Evolutionary conservation across 2,329 filamentous ascomycete species (phyloP), one percentile per base, ranked within the genome.

Genomic region (Xylaria multiplex): DNA sequence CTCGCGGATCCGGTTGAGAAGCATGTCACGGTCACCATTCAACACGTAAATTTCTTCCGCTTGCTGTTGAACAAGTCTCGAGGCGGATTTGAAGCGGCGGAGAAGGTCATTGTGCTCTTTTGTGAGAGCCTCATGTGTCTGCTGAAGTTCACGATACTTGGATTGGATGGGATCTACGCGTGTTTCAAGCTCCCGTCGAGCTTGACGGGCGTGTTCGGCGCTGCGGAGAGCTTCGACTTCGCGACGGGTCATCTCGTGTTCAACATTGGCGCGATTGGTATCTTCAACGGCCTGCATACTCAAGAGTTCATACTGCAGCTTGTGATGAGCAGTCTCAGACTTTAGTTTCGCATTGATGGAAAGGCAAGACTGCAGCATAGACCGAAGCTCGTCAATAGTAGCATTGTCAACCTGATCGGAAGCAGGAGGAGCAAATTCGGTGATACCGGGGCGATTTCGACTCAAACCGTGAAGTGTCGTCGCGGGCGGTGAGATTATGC

Each of bases 171-270:
- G 83, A 57, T 88, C 85, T 3, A 84, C 81, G 22, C 81, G 83
- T 6, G 80, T 79, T 70, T 81, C 84, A 63, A 86, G 79, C 65
- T 88, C 85, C 24, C 82, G 83, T 52, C 84, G 82, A 3, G 85
- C 85, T 66, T 90, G 88, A 58, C 86, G 86, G 58, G 88, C 86
- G 75, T 91, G 87, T 75, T 96, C 91, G 14, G 89, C 89, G 68
- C 86, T 85, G 66, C 93, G 91, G 32, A 97, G 82, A 13, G 94
- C 92, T 68, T 97, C 92, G 22, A 97, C 91, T 79, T 97, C 93
- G 24, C 91, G 87, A 68, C 93, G 88, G n/a, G 91, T 91, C 87
- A 97, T 94, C 70, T 96, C 92, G 73, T 97, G 91, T 79, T 97
- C 95, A 5, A 97, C 94, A 42, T 90, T 91, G 71, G 95, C 93